These are phyloP conservation scores for Ogataea polymorpha DNA, from an alignment of 805 yeast genomes.

Conservation along the genomic window DNA sequence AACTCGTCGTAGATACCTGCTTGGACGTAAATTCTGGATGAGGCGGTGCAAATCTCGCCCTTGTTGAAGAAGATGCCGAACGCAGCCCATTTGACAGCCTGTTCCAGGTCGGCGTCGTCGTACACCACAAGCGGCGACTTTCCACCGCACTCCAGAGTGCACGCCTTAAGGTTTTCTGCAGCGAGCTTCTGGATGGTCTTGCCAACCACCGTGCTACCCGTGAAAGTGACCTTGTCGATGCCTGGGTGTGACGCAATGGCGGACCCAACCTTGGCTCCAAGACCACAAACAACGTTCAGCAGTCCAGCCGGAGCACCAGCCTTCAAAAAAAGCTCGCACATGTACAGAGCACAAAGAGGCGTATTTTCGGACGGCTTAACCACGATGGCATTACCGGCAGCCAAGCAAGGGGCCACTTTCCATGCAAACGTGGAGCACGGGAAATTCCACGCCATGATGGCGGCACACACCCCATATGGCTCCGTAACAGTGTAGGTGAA, in stretches of 20 bases:
- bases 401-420: slow-evolving; percentile 68
- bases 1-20: slow-evolving; percentile 79
- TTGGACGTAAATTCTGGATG: slow-evolving; percentile 87
- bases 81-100: slow-evolving; percentile 72
- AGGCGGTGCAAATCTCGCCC: slow-evolving; percentile 96
- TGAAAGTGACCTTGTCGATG: slow-evolving; percentile 62
- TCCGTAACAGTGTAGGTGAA: slow-evolving; percentile 62
- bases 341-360: slow-evolving; percentile 60
- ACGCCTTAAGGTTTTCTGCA: slow-evolving; percentile 81
- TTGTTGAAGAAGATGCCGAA: slow-evolving; percentile 88
- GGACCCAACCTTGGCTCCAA: slow-evolving; percentile 58
- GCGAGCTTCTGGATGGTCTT: slow-evolving; percentile 77
- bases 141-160: slow-evolving; percentile 94
- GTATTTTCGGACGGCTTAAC: slow-evolving; percentile 65
- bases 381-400: slow-evolving; percentile 63
- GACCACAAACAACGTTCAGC: slow-evolving; percentile 59
- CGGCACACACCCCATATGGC: slow-evolving; percentile 70
- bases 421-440: slow-evolving; percentile 66
- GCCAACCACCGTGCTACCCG: slow-evolving; percentile 73
- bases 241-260: slow-evolving; percentile 55
- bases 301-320: slow-evolving; percentile 68
- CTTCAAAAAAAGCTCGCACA: slow-evolving; percentile 50
- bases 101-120: slow-evolving; percentile 77
- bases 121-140: slow-evolving; percentile 90
- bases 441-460: slow-evolving; percentile 72